Percentiles rank a stretch among this genome's conserved stretches.
phyloP scores from a whole-genome alignment of 2,329 filamentous ascomycete genomes.

The Aquanectria penicillioides region DNA sequence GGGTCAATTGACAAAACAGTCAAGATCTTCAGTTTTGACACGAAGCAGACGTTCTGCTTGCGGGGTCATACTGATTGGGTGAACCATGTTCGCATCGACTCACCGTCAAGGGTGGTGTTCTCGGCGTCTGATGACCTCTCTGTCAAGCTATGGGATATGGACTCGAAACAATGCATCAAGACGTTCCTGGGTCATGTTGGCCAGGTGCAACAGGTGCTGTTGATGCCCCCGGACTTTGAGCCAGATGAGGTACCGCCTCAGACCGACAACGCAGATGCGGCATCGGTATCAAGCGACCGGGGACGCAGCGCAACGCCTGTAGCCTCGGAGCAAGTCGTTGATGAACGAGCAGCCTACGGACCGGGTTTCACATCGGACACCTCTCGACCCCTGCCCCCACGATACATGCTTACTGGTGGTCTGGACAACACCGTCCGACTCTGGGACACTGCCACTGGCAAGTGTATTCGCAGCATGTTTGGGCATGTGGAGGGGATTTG shows the following conservation, averaged over 20 bases:
- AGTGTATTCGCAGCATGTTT: conserved; percentile 91
- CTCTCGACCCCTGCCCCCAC: conserved; percentile 77
- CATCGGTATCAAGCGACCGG: conserved; percentile 60
- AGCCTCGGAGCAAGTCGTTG: conserved; percentile 45
- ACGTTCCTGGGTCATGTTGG: conserved; percentile 90
- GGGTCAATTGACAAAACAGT: conserved; percentile 91
- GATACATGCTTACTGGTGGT: conserved; percentile 92
- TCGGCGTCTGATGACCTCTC: conserved; percentile 95
- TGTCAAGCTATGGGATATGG: conserved; percentile 91
- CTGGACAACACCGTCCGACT: conserved; percentile 91
- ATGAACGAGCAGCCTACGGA: conserved; percentile 67
- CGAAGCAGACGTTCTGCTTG: conserved; percentile 81
- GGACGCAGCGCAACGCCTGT: conserved; percentile 56
- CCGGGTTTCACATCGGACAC: conserved; percentile 69
- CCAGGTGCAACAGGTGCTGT: conserved; percentile 90
- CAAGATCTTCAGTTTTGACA: conserved; percentile 92
- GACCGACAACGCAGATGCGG: conserved; percentile 63
- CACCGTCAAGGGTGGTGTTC: conserved; percentile 83
- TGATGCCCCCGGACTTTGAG: conserved; percentile 88
- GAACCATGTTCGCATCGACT: conserved; percentile 92
- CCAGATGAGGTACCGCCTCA: conserved; percentile 71
- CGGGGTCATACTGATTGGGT: conserved; percentile 94
- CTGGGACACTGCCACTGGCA: conserved; percentile 87
- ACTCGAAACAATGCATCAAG: conserved; percentile 80
- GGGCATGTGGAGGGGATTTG: conserved; percentile 97